Base-by-base conservation (phyloP, 192 early-diverging fungal species). In the Coemansia reversa region DNA sequence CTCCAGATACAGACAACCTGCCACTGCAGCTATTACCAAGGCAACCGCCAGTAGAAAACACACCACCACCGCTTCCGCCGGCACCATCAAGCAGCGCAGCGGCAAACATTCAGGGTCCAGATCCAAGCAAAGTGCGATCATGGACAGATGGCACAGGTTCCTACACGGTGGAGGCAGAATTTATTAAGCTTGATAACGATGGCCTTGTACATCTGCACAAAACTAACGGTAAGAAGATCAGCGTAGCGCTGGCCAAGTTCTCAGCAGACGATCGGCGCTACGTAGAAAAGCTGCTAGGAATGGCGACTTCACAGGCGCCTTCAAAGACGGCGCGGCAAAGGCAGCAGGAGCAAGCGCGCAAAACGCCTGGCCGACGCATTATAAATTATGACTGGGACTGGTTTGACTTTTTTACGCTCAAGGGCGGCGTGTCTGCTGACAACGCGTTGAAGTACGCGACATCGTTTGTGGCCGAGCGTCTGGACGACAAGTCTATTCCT, bases 61-160 rank as follows among this genome's bases (percentile, higher is more conserved):
- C 39, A 25, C 49, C 51, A 29, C 42, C 54, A 5, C 53, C 30
- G 28, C 12, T 18, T 42, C 49, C 24, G 32, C 51, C 51, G 24
- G 18, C 42, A 20, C 18, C 48, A 19, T 45, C 49, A 20, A 54
- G 33, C 7, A 19, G 50, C 0, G 20, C 51, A 27, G 51, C 39
- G 14, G n/a, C 58, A n/a, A 29, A n/a, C 4, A n/a, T n/a, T 5
- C 33, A 24, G 8, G 67, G 72, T 5, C 68, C 76, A 23, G 64
- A 77, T 39, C 55, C 64, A 39, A 70, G 72, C 48, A 90, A 92
- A 45, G 82, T 92, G 23, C 87, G 97, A 48, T 91, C 84, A 53
- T 99, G 96, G 97, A 95, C 91, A 0, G 97, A 99, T 71, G 84
- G 89, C 24, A 86, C 92, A 4, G 96, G 94, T 57, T 78, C 91